phyloP scores from a whole-genome alignment of 169 alveolate genomes.

The Eimeria brunetti region DNA sequence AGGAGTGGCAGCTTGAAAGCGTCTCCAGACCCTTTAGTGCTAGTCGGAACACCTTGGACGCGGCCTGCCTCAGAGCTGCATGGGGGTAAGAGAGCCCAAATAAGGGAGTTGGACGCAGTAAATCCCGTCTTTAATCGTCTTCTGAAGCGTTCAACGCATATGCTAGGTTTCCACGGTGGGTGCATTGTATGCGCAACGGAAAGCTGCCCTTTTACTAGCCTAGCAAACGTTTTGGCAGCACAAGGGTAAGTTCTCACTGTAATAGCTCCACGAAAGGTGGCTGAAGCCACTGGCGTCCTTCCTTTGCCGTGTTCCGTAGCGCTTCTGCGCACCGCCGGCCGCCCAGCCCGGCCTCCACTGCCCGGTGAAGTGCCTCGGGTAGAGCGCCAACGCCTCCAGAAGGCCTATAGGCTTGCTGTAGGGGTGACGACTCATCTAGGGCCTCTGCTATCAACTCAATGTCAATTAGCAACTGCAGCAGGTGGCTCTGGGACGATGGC shows the following conservation, averaged over 20 bases:
- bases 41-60: background rate
- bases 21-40: background rate
- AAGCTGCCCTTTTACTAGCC: background rate
- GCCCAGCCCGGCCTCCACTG: slow-evolving; percentile 19
- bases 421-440: slow-evolving; percentile 27
- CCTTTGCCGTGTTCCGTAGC: background rate
- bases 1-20: slow-evolving; percentile 12
- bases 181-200: background rate
- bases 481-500: background rate
- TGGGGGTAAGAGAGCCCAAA: slow-evolving; percentile 14
- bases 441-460: slow-evolving; percentile 40
- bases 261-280: background rate
- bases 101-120: slow-evolving; percentile 24
- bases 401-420: background rate
- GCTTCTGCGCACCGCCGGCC: slow-evolving; percentile 40
- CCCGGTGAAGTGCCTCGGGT: slow-evolving; percentile 11
- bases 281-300: slow-evolving; percentile 50
- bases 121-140: slow-evolving; percentile 19
- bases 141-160: background rate
- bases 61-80: background rate
- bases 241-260: background rate
- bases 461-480: slow-evolving; percentile 51
- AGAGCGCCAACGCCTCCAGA: background rate
- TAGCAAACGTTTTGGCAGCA: background rate
- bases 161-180: background rate